Evolutionary conservation across 768 basidiomycete genomes (phyloP), one percentile per base, ranked within the genome.

Genomic region (Russula earlei): DNA sequence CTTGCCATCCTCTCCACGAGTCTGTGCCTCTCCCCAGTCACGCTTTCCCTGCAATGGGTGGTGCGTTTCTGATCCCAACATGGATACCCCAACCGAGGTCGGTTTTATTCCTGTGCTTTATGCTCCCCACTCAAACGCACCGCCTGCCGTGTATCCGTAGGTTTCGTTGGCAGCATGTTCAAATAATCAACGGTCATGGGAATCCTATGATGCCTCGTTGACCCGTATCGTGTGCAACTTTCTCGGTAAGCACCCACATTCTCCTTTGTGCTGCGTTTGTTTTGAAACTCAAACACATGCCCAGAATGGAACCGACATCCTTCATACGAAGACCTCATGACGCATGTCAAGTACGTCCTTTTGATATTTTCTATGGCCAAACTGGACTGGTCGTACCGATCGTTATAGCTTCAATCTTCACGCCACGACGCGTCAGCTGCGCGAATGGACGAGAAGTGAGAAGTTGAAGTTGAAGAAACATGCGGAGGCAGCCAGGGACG

Each of bases 151-250:
- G 19, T 9, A 33, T 25, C 15, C 44, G 19, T 33, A 56, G 55
- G 19, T 53, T 1, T 64, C 63, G 0, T 24, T 66, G 11, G 58
- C 64, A 7, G 64, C 63, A 3, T 63, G 63, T 37, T 57, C 56
- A 12, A 64, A 66, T 40, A 38, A 54, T 43, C 66, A 66, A 45
- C 53, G 36, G 31, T 48, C 62, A 7, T 67, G 62, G 60, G 66
- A 66, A 37, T 19, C 49, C 22, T 54, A 58, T 1, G 64, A 61
- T 25, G 54, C 49, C 15, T 63, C 64, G 31, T 47, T 64, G 54
- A 64, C 64, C 10, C 48, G 34, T 20, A 25, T 55, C 34, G 41
- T 56, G 5, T 60, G 50, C 20, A 20, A 3, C 12, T 62, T 40
- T 29, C 50, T 62, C 12, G 42, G 61, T 60, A 31, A 33, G 53